Conservation (phyloP, 176 grass and related monocot genomes). For the Tuctoria greenei region DNA sequence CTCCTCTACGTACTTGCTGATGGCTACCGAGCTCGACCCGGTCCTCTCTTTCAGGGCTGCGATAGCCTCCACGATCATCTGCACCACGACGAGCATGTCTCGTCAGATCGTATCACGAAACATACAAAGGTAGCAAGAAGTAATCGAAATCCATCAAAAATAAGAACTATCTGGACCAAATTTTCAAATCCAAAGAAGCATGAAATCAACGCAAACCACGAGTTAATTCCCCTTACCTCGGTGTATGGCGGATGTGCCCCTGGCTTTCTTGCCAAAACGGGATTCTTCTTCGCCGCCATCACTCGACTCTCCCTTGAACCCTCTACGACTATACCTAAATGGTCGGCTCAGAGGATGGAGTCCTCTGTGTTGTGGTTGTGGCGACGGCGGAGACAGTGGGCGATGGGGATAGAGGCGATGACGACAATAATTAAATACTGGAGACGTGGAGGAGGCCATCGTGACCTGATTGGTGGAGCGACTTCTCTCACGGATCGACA, state of each 20-base stretch:
- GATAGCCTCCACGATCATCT: slow-evolving; percentile 91
- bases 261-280: slow-evolving; percentile 28
- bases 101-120: neutral
- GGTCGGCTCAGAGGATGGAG: no score
- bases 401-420: slow-evolving; percentile 3
- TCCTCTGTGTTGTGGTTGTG: neutral
- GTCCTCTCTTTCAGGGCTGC: slow-evolving; percentile 66
- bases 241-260: slow-evolving; percentile 68
- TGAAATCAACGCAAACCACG: neutral
- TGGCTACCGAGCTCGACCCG: slow-evolving; percentile 80
- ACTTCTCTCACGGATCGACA: slow-evolving; percentile 52
- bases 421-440: no score
- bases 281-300: slow-evolving; percentile 60
- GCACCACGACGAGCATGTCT: neutral
- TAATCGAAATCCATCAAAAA: neutral
- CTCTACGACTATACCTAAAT: no score
- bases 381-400: neutral
- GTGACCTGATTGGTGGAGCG: slow-evolving; percentile 43
- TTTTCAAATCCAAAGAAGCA: no score
- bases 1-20: slow-evolving; percentile 65
- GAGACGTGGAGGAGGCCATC: neutral
- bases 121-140: neutral
- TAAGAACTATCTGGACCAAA: no score
- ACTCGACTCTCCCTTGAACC: neutral
- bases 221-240: slow-evolving; percentile 34